phyloP scores from a whole-genome alignment of 768 basidiomycete genomes.

The Panellus pusillus region DNA sequence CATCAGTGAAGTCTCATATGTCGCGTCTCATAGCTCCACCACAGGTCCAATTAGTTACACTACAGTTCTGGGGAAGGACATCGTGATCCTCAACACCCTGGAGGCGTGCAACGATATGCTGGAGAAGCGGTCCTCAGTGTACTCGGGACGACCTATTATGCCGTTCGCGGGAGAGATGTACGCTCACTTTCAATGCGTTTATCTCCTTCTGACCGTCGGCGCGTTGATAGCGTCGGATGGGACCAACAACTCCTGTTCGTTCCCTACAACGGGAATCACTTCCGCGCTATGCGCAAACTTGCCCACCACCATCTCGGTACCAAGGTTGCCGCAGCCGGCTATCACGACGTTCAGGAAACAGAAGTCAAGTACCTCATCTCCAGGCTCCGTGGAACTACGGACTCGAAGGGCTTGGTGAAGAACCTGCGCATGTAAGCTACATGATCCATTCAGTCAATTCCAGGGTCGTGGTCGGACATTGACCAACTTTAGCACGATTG shows the following conservation, averaged over 20 bases:
- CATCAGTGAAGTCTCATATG: not conserved
- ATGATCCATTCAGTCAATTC: not conserved
- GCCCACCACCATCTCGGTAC: not conserved
- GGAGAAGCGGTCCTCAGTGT: not conserved
- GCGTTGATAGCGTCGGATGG: not conserved
- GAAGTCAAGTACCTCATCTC: slow-evolving; percentile 1
- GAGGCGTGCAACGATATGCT: slow-evolving; percentile 1
- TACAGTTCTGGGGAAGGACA: not conserved
- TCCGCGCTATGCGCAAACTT: not conserved
- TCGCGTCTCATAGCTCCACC: not conserved
- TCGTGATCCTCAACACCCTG: slow-evolving; percentile 4
- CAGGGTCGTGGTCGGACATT: not conserved
- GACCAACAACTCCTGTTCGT: not conserved
- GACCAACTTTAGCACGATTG: not conserved
- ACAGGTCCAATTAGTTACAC: not conserved
- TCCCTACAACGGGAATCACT: not conserved
- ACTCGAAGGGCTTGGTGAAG: not conserved
- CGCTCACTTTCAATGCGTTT: no score
- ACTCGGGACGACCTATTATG: not conserved
- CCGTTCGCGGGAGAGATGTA: slow-evolving; percentile 1
- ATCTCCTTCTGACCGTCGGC: not conserved
- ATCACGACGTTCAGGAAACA: not conserved
- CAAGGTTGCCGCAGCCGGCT: not conserved
- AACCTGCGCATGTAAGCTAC: not conserved
- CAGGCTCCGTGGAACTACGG: not conserved